phyloP scores from a whole-genome alignment of 140 eudicot species.

The Erigeron philadelphicus region DNA sequence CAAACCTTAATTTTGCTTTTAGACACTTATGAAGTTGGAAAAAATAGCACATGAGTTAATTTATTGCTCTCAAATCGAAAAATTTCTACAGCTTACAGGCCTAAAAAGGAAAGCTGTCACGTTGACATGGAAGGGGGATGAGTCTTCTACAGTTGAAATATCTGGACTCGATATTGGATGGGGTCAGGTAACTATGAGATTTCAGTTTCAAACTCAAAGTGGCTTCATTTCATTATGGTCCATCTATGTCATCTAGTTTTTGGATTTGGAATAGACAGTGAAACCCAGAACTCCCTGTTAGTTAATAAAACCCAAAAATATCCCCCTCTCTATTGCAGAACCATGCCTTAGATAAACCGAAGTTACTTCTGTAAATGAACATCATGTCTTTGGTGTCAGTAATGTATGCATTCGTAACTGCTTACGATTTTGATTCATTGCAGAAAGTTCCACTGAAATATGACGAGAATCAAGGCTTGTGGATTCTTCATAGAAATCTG shows the following conservation, averaged over 20 bases:
- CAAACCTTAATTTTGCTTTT: neutral
- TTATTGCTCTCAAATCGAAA: neutral
- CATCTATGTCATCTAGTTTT: neutral
- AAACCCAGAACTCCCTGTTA: neutral
- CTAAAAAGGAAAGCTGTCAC: conserved; percentile 57
- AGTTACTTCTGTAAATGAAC: neutral
- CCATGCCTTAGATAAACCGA: neutral
- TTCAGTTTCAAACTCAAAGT: conserved; percentile 10
- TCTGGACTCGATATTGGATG: conserved; percentile 94
- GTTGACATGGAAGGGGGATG: conserved; percentile 53
- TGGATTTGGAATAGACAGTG: neutral
- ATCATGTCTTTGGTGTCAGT: neutral
- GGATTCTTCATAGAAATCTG: conserved; percentile 65
- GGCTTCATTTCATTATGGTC: neutral
- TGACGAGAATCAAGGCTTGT: conserved; percentile 43
- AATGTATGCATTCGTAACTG: neutral
- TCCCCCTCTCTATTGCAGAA: neutral
- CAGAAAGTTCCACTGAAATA: conserved; percentile 64
- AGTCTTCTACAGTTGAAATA: conserved; percentile 60
- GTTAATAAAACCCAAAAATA: neutral
- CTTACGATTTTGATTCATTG: conserved; percentile 13
- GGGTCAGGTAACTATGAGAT: conserved; percentile 69
- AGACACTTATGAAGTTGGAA: neutral
- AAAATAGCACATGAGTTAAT: neutral
- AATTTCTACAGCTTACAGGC: conserved; percentile 71